Evolutionary conservation across 2,329 filamentous ascomycete species (phyloP), one percentile per base, ranked within the genome.

Genomic region (Aspergillus novoparasiticus): DNA sequence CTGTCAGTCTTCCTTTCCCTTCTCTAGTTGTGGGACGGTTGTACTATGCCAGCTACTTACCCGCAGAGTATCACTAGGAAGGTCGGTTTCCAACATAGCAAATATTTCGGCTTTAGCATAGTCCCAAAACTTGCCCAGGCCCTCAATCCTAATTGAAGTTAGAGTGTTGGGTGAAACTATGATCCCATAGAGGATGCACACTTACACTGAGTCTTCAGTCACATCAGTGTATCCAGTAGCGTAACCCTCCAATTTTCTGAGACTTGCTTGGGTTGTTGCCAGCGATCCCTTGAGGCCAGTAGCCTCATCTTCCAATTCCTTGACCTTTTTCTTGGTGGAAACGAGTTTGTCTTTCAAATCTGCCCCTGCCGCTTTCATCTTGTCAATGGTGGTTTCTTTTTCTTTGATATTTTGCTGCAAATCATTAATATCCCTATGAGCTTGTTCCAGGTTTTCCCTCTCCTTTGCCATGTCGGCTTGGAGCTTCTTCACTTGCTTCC

Each of bases 221-320:
- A 41, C 0, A 0, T 8, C 19, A n/a, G 0, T 41, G 16, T 41
- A 41, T 9, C 16, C 1, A n/a, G 6, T 19, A 41, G 39, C 39
- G 4, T 19, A 41, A 10, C 39, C 39, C 16, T 41, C 2, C 19
- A 41, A n/a, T 41, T n/a, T 41, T 1, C 1, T 2, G 39, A 41
- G 39, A 3, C 8, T 19, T 2, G 6, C 39, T n/a, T n/a, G 0
- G 6, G 39, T 41, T 10, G 16, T 10, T 3, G 2, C 16, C 16
- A 41, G 39, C 8, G 19, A 41, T n/a, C 1, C 39, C 0, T n/a
- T 41, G 16, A 16, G 8, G 1, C 6, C 16, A 9, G 2, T n/a
- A 16, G 16, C 16, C 6, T 41, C 6, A 4, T n/a, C 3, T 41
- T 41, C 16, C 8, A 41, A 3, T 8, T 41, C 39, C 8, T 9